These are phyloP conservation scores for Kodamaea sagamina DNA, from an alignment of 805 yeast species.

Conservation along the genomic window DNA sequence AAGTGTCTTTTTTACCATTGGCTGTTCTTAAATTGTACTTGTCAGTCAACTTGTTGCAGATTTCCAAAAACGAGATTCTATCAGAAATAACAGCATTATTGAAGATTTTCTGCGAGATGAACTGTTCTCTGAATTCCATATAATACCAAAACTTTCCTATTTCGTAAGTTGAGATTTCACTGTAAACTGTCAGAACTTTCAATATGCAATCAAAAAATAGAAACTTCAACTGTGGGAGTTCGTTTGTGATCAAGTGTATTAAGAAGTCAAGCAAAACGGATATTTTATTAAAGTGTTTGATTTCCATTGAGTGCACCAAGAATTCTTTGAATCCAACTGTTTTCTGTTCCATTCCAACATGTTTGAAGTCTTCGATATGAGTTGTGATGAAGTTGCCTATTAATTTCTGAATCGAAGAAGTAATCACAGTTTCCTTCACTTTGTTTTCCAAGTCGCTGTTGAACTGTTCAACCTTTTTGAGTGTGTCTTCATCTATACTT, in stretches of 20 bases:
- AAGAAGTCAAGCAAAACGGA: slow-evolving; percentile 29
- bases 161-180: slow-evolving; percentile 22
- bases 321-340: slow-evolving; percentile 5
- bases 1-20: slow-evolving; percentile 29
- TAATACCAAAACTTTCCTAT: slow-evolving; percentile 38
- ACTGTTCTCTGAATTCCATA: slow-evolving; percentile 33
- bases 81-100: slow-evolving; percentile 31
- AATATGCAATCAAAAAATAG: slow-evolving; percentile 29
- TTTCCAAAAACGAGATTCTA: slow-evolving; percentile 41
- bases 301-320: slow-evolving; percentile 9
- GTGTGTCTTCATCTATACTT: slow-evolving; percentile 10
- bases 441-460: slow-evolving; percentile 24
- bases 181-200: slow-evolving; percentile 25
- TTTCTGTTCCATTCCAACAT: not conserved
- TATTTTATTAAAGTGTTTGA: slow-evolving; percentile 20
- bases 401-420: slow-evolving; percentile 24
- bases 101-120: slow-evolving; percentile 29
- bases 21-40: slow-evolving; percentile 21
- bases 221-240: slow-evolving; percentile 21
- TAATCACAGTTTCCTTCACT: slow-evolving; percentile 23
- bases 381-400: slow-evolving; percentile 10
- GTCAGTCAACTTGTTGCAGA: slow-evolving; percentile 42
- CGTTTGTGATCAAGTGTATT: slow-evolving; percentile 21
- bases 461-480: slow-evolving; percentile 22
- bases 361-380: not conserved